Base-by-base conservation (phyloP, 306 rosid species). In the Quercus alba region DNA sequence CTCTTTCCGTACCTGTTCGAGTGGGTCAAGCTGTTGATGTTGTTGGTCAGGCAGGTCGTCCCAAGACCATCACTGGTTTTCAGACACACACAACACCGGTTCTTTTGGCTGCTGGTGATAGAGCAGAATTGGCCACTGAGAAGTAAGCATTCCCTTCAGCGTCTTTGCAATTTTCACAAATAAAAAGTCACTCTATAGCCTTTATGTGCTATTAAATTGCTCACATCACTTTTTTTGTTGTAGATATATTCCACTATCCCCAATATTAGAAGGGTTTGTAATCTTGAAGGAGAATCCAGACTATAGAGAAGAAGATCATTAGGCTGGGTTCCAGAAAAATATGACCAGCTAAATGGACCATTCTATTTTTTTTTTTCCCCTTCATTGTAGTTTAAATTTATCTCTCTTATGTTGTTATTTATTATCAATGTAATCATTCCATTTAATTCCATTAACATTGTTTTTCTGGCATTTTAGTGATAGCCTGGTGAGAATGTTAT, bases 21-120 rank as follows among this genome's bases (percentile, higher is more conserved):
- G 99, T 96, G 78, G 99, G 98, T 1, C 98, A 93, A 85, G 99
- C 99, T 1, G 98, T 93, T 26, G 99, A 96, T 75, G 99, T 93
- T 35, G 99, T 96, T 26, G 99, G 99, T 33, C 98, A 93, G 83
- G 98, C 99, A 1, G 98, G 99, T 84, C 98, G 98, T 54, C 98
- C 98, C 1, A 96, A 93, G 82, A 91, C 99, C 13, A 96, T 96
- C 56, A 96, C 98, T 3, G 98, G 99, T 20, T 96, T 93, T 79
- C 97, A 96, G 84, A 96, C 98, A 71, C 99, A 93, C 81, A 90
- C 98, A 9, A 93, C 99, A 6, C 99, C 99, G 0, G 99, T 96
- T 80, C 99, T 96, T 73, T 90, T 96, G 54, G 98, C 99, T 76
- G 99, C 97, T 44, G 99, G 99, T 72, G 98, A 96, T 73, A 87